These are phyloP conservation scores for Hirschioporus abietinus DNA, from an alignment of 768 basidiomycete species.

Conservation along the genomic window DNA sequence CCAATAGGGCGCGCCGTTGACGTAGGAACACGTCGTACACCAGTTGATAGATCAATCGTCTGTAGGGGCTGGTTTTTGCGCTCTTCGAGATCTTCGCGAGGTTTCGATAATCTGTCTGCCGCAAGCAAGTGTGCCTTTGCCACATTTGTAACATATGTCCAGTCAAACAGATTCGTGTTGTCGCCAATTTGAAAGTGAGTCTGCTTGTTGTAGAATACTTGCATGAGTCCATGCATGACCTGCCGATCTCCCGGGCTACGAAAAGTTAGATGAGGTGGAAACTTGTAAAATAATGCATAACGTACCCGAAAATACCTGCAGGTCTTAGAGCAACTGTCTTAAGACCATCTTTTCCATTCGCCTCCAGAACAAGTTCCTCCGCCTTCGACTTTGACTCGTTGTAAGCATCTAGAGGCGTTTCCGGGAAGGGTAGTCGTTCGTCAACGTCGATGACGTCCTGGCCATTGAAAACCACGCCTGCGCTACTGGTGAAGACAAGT, in stretches of 20 bases:
- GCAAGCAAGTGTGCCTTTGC: conserved; percentile 93
- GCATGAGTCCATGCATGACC: conserved; percentile 69
- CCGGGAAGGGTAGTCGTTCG: conserved; percentile 75
- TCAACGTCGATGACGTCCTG: conserved; percentile 77
- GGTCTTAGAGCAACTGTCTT: conserved; percentile 88
- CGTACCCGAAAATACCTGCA: conserved; percentile 93
- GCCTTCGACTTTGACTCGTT: conserved; percentile 92
- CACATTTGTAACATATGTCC: conserved; percentile 95
- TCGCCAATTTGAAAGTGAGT: conserved; percentile 92
- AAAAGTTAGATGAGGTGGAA: conserved; percentile 8
- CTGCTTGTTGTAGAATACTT: conserved; percentile 75
- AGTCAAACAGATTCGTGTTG: conserved; percentile 92
- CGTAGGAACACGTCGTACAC: conserved; percentile 66
- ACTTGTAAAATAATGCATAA: conserved; percentile 10
- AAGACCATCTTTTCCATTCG: conserved; percentile 81
- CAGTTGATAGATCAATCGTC: conserved; percentile 59
- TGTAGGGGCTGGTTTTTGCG: conserved; percentile 39
- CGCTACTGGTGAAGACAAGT: conserved; percentile 92
- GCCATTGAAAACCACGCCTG: conserved; percentile 86
- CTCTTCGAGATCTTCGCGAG: conserved; percentile 33
- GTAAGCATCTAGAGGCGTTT: conserved; percentile 80
- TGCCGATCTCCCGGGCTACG: conserved; percentile 90
- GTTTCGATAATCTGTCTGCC: conserved; percentile 71
- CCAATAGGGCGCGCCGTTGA: conserved; percentile 78
- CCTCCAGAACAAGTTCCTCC: conserved; percentile 74